A percentile compares a stretch with the other conserved stretches of the same genome.
These are phyloP conservation scores for Mycena filopes DNA, from an alignment of 768 basidiomycete species.

Conservation along the genomic window DNA sequence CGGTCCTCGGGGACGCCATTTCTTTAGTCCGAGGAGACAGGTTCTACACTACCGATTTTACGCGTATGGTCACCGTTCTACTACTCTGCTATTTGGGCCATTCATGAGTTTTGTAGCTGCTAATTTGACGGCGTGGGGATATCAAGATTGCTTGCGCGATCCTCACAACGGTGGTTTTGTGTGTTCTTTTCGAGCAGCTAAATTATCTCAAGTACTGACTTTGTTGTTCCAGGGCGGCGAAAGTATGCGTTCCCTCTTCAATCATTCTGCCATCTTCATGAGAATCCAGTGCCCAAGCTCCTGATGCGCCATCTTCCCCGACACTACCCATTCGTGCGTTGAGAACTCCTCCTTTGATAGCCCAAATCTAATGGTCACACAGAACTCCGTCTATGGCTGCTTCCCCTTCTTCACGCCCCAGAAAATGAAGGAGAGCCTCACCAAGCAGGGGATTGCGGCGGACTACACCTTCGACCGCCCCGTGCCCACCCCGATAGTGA, in stretches of 20 bases:
- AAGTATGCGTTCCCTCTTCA: slow-evolving; percentile 32
- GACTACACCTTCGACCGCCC: slow-evolving; percentile 58
- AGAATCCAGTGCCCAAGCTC: slow-evolving; percentile 51
- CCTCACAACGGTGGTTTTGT: slow-evolving; percentile 49
- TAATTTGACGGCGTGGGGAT: slow-evolving; percentile 64
- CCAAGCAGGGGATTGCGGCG: slow-evolving; percentile 47
- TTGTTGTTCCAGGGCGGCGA: slow-evolving; percentile 47
- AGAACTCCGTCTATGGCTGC: slow-evolving; percentile 64
- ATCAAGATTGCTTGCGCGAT: slow-evolving; percentile 57
- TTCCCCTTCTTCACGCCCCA: slow-evolving; percentile 77
- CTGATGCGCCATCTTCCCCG: slow-evolving; percentile 57
- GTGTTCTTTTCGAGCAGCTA: background rate
- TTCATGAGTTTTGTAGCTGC: slow-evolving; percentile 40
- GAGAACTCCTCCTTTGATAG: too few species aligned
- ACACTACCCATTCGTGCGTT: slow-evolving; percentile 49
- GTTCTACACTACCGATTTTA: slow-evolving; percentile 63
- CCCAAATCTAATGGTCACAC: too few species aligned
- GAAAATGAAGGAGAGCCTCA: slow-evolving; percentile 51
- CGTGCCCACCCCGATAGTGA: slow-evolving; percentile 37
- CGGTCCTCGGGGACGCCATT: slow-evolving; percentile 64
- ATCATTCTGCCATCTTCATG: background rate
- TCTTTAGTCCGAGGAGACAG: slow-evolving; percentile 64
- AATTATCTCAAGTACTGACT: too few species aligned
- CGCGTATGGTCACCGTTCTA: slow-evolving; percentile 45
- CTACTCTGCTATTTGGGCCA: background rate